Percentiles rank a stretch among this genome's conserved stretches.
phyloP scores from a whole-genome alignment of 1,139 yeast genomes.

The Waltiozyma sp. region DNA sequence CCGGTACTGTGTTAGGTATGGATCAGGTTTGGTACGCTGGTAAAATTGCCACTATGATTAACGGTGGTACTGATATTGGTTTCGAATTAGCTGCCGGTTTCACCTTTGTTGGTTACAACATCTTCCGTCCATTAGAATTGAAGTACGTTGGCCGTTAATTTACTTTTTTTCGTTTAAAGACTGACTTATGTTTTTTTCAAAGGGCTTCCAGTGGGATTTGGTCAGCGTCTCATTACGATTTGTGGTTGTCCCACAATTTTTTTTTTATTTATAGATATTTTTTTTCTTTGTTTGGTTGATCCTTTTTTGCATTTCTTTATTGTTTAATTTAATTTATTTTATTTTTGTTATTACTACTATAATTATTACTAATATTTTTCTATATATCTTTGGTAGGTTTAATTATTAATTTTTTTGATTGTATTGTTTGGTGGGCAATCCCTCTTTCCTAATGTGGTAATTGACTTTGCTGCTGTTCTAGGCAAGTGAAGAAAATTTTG shows the following conservation, averaged over 20 bases:
- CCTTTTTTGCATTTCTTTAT: neutral
- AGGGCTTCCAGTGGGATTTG: neutral
- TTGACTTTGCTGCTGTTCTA: neutral
- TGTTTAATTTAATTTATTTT: too few species aligned
- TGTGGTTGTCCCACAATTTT: neutral
- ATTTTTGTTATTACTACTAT: too few species aligned
- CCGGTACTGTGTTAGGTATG: constrained; percentile 83
- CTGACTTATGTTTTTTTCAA: neutral
- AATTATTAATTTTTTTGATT: too few species aligned
- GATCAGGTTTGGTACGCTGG: constrained; percentile 77
- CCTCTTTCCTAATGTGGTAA: too few species aligned
- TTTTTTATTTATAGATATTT: neutral
- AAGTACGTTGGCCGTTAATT: constrained; percentile 42
- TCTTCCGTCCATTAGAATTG: constrained; percentile 58
- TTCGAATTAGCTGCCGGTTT: constrained; percentile 69
- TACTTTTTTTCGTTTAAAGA: neutral
- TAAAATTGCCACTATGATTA: constrained; percentile 44
- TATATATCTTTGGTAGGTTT: too few species aligned
- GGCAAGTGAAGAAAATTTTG: neutral
- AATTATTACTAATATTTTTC: too few species aligned
- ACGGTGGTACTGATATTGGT: constrained; percentile 73
- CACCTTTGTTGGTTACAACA: constrained; percentile 52
- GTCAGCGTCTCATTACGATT: neutral
- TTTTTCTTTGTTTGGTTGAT: neutral
- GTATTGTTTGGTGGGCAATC: too few species aligned